These are phyloP conservation scores for Lippia alba DNA, from an alignment of 305 asterid genomes.

Conservation along the genomic window DNA sequence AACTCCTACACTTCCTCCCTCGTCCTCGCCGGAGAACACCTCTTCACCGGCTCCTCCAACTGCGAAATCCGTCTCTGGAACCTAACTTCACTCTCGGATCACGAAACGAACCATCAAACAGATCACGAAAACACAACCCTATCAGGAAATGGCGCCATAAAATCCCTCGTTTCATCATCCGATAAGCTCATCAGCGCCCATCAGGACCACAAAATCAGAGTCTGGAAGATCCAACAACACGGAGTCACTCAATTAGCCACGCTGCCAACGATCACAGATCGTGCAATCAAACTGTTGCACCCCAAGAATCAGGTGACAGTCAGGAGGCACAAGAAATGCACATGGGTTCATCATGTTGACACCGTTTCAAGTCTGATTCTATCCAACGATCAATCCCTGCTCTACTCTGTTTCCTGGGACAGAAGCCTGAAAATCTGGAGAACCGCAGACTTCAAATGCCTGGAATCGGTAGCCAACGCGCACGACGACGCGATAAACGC, in stretches of 20 bases:
- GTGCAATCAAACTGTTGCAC: constrained; percentile 47
- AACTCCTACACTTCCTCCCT: constrained; percentile 71
- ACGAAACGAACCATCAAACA: constrained; percentile 4
- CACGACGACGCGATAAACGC: constrained; percentile 85
- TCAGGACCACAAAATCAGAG: constrained; percentile 79
- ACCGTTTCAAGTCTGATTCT: constrained; percentile 71
- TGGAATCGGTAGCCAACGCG: constrained; percentile 68
- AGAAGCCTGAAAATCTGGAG: constrained; percentile 71
- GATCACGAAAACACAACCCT: constrained; percentile 33
- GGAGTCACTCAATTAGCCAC: constrained; percentile 56
- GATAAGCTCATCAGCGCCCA: constrained; percentile 75
- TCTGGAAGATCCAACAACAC: constrained; percentile 55
- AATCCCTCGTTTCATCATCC: constrained; percentile 53
- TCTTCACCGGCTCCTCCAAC: constrained; percentile 69
- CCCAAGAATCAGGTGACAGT: constrained; percentile 61
- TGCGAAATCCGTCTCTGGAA: constrained; percentile 54
- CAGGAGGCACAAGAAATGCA: constrained; percentile 62
- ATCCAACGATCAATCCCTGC: constrained; percentile 52
- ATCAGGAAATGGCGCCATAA: constrained; percentile 73
- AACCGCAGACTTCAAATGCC: constrained; percentile 63
- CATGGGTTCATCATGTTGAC: constrained; percentile 81
- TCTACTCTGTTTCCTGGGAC: constrained; percentile 93
- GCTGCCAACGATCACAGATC: constrained; percentile 68
- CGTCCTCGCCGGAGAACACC: constrained; percentile 53
- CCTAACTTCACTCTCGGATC: constrained; percentile 11